A percentile compares a stretch with the other conserved stretches of the same genome.
These are phyloP conservation scores for Fusarium kyushuense DNA, from an alignment of 2,329 filamentous ascomycete genomes.

Conservation along the genomic window DNA sequence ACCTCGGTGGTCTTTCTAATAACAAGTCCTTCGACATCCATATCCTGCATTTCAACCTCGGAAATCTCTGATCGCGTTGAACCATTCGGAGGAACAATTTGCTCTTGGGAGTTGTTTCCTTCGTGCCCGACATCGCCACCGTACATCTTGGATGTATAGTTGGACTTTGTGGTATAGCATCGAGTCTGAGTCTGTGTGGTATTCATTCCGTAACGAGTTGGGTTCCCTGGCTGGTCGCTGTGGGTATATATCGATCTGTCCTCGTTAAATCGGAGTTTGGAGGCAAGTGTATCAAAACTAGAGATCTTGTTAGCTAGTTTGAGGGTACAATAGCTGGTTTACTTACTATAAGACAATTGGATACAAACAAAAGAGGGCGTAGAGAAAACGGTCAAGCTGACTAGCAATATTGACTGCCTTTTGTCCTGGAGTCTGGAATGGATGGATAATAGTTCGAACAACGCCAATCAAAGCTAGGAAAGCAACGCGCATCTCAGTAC, in stretches of 20 bases:
- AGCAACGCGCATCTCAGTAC: slow-evolving; percentile 56
- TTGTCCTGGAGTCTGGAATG: slow-evolving; percentile 54
- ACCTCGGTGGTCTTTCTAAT: slow-evolving; percentile 44
- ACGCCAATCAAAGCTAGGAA: slow-evolving; percentile 54
- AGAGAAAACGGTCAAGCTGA: slow-evolving; percentile 57
- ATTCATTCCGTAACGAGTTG: slow-evolving; percentile 7
- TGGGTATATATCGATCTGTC: slow-evolving; percentile 23
- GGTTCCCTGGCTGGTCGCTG: slow-evolving; percentile 8
- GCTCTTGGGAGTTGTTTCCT: slow-evolving; percentile 23
- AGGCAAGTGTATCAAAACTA: slow-evolving; percentile 52
- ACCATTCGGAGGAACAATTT: slow-evolving; percentile 19
- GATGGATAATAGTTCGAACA: slow-evolving; percentile 56
- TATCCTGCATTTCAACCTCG: slow-evolving; percentile 24
- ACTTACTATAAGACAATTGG: slow-evolving; percentile 56
- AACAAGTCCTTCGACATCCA: slow-evolving; percentile 25
- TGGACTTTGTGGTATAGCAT: slow-evolving; percentile 18
- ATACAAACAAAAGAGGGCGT: slow-evolving; percentile 57
- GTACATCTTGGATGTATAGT: slow-evolving; percentile 18
- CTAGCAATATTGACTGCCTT: slow-evolving; percentile 52
- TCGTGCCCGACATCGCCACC: slow-evolving; percentile 2
- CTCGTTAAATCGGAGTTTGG: slow-evolving; percentile 46
- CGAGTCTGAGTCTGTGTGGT: slow-evolving; percentile 13
- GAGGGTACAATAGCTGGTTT: fast-evolving
- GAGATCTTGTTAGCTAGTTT: neutral
- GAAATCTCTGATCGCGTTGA: slow-evolving; percentile 24